Conservation (phyloP, 2,329 filamentous ascomycete species). For the Sclerotinia minor region DNA sequence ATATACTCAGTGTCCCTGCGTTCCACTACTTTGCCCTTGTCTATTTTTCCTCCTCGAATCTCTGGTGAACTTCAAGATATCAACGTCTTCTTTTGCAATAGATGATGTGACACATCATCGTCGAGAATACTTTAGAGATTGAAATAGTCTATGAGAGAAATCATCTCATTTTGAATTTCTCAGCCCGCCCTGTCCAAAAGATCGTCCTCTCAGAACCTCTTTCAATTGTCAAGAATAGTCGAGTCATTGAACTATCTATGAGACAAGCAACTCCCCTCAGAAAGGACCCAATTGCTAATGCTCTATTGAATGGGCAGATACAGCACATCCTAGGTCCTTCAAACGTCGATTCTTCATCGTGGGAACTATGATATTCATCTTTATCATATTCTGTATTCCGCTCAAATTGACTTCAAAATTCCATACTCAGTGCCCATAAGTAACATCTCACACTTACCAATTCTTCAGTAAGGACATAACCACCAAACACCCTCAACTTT, state of each 20-base stretch:
- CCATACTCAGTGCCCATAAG: not conserved
- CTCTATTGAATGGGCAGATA: not conserved
- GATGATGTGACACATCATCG: too few relatives aligned
- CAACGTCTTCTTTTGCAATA: not conserved
- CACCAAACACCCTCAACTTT: constrained; percentile 19
- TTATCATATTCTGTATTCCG: not conserved
- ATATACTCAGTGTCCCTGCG: not conserved
- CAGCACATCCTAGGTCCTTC: not conserved
- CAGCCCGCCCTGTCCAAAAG: too few relatives aligned
- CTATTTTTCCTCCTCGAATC: not conserved
- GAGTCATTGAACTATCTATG: not conserved
- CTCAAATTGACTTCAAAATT: not conserved
- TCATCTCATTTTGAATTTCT: not conserved
- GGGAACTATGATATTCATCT: not conserved
- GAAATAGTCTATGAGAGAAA: too few relatives aligned
- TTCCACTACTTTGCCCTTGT: not conserved
- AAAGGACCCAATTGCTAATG: not conserved
- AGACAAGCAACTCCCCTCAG: not conserved
- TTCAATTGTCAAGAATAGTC: not conserved
- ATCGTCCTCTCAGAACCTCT: too few relatives aligned
- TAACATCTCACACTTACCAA: not conserved
- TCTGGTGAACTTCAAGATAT: not conserved
- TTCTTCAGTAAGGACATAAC: constrained; percentile 10
- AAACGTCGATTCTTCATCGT: not conserved
- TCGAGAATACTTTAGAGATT: too few relatives aligned